A percentile compares a stretch with the other conserved stretches of the same genome.
phyloP scores from a whole-genome alignment of 2,329 filamentous ascomycete genomes.

The Hymenoscyphus fraxineus region DNA sequence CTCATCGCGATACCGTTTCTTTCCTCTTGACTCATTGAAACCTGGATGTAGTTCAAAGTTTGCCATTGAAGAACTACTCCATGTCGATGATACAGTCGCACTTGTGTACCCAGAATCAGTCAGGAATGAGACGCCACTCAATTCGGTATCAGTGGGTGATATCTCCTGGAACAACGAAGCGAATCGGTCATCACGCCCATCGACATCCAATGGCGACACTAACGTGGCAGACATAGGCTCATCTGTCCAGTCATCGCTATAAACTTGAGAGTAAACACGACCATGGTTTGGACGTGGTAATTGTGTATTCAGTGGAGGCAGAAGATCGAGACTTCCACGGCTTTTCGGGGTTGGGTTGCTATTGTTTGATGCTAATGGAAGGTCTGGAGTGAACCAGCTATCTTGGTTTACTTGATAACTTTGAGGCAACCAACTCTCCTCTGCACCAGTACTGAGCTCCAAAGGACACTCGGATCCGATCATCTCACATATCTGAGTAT shows the following conservation, averaged over 20 bases:
- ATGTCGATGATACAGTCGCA: constrained; percentile 19
- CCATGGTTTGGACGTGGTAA: neutral
- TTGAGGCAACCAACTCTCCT: constrained; percentile 21
- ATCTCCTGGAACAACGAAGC: constrained; percentile 12
- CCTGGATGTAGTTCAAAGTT: constrained; percentile 17
- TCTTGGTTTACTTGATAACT: constrained; percentile 20
- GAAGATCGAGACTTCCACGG: constrained; percentile 9
- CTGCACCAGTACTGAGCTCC: constrained; percentile 19
- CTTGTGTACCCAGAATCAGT: constrained; percentile 29
- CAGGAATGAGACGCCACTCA: constrained; percentile 23
- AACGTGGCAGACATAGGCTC: constrained; percentile 15
- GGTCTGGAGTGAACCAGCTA: constrained; percentile 17
- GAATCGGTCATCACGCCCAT: constrained; percentile 8
- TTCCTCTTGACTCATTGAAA: constrained; percentile 16
- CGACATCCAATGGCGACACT: constrained; percentile 13
- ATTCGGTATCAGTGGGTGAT: constrained; percentile 21
- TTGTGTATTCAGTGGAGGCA: constrained; percentile 15
- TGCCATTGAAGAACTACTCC: constrained; percentile 9
- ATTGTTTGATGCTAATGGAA: constrained; percentile 6
- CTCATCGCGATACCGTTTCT: constrained; percentile 17
- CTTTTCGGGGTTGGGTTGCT: constrained; percentile 7
- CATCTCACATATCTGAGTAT: constrained; percentile 29
- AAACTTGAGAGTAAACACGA: neutral
- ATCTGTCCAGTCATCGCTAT: constrained; percentile 5
- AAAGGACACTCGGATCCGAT: constrained; percentile 22